Evolutionary conservation across 768 basidiomycete species (phyloP), one percentile per base, ranked within the genome.

Genomic region (Galerina marginata): DNA sequence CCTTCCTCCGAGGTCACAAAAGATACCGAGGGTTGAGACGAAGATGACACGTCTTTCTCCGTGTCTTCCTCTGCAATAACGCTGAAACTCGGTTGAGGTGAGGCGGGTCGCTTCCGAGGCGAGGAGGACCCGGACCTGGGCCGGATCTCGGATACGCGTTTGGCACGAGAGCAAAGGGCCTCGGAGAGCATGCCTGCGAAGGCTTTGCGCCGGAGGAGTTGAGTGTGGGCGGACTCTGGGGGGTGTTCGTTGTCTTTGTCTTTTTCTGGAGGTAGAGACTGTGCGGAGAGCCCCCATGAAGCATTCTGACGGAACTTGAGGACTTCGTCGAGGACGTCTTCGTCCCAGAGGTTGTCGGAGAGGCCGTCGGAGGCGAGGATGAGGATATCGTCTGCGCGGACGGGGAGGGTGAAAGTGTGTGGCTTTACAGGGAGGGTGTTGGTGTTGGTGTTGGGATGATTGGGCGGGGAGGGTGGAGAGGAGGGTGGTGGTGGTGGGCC

Each of bases 281-380:
- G 29, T 33, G 29, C 4, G 29, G 29, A 33, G 26, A 43, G 53
- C 4, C 62, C 65, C 65, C 62, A 60, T 20, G 36, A 59, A 59
- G 54, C 54, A 59, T 60, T 52, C 59, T 64, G 60, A 26, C 81
- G 80, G 72, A 91, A 87, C 39, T 87, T 78, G 14, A 81, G 73
- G 23, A 92, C 88, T 71, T 94, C 93, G 61, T 95, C 93, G 14
- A 95, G 74, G 15, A 95, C 85, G 60, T 95, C 93, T 66, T 89
- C 88, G 66, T 94, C 92, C 90, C 93, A 95, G 23, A 95, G 76
- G 67, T 95, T 95, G 72, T 95, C 93, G 62, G 87, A 86, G 51
- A 95, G 77, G 1, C 93, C 93, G 66, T 95, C 93, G 16, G 83
- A 86, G 0, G 91, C 89, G 42, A 95, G 83, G 62, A 95, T 89